phyloP scores from a whole-genome alignment of 768 basidiomycete genomes.

The Lentinus tigrinus region DNA sequence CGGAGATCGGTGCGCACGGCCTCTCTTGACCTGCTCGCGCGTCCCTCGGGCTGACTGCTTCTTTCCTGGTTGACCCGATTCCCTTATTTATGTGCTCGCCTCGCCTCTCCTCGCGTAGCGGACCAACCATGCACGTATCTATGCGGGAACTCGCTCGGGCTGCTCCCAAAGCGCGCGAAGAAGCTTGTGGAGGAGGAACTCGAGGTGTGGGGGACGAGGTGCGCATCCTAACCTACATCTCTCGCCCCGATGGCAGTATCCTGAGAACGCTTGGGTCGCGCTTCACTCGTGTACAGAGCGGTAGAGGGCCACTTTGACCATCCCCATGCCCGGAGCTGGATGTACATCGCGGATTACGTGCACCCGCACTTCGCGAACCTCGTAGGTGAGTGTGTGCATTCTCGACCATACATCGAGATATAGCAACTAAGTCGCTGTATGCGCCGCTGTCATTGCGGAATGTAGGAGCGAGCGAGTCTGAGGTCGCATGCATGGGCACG shows the following conservation, averaged over 20 bases:
- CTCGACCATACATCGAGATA: too few relatives aligned
- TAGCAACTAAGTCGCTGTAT: not conserved
- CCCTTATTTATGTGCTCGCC: too few relatives aligned
- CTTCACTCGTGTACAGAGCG: slow-evolving; percentile 47
- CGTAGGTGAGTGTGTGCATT: slow-evolving; percentile 57
- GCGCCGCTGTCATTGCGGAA: not conserved
- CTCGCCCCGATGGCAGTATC: not conserved
- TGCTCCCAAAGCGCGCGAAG: slow-evolving; percentile 72
- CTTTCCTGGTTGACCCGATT: not conserved
- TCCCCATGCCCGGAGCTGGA: slow-evolving; percentile 84
- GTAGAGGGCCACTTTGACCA: slow-evolving; percentile 90
- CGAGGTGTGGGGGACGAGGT: slow-evolving; percentile 77
- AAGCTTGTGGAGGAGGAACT: slow-evolving; percentile 80
- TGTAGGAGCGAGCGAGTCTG: slow-evolving; percentile 79
- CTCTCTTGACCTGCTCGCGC: not conserved
- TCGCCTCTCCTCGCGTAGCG: slow-evolving; percentile 15
- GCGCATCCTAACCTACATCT: slow-evolving; percentile 20
- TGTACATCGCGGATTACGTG: slow-evolving; percentile 68
- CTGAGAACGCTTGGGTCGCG: not conserved
- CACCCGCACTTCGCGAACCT: slow-evolving; percentile 76
- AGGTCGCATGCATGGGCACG: slow-evolving; percentile 95
- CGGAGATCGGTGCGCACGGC: slow-evolving; percentile 20
- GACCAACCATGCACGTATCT: slow-evolving; percentile 69
- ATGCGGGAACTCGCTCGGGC: slow-evolving; percentile 93
- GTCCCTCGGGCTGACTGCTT: not conserved